Base-by-base conservation (phyloP, 768 basidiomycete genomes). In the Hygrophorus pudorinus region DNA sequence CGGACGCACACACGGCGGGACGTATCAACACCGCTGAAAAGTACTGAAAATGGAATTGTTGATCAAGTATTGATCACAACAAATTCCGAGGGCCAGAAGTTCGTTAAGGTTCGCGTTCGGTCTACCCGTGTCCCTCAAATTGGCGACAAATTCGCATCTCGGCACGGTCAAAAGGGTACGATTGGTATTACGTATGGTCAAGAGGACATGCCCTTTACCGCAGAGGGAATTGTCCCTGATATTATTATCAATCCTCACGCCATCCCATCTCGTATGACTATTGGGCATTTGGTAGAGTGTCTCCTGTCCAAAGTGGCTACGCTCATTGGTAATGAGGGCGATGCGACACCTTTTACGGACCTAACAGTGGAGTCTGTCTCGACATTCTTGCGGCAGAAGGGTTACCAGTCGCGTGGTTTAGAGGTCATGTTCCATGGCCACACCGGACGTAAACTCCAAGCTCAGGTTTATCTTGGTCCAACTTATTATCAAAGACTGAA, bases 241-340 rank as follows among this genome's bases (percentile, higher is more conserved):
- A 75, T 99, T 56, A 77, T 99, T 67, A 99, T 99, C 65, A 99
- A 99, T 58, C 96, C 96, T 31, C 96, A 99, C 63, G 96, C 96
- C 57, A 99, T 99, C 63, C 96, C 96, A 3, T 98, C 96, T 42
- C 94, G 96, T 67, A 99, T 99, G 96, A 99, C 96, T 17, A 99
- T 99, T 54, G 96, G 96, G 18, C 96, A 99, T 65, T 79, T 99
- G 73, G 93, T 99, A 57, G 96, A 99, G 64, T 96, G 92, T 78
- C 69, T 99, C 29, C 70, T 99, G 20, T 92, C 88, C 10, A 99
- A 99, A 62, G 83, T 99, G 2, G 91, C 94, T 3, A 96, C 94
- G 0, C 77, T 98, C 49, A 86, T 90, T 46, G 96, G 96, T 30
- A 87, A 91, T 45, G 94, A 98, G 63, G 96, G 96, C 47, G 96